These are phyloP conservation scores for Zymoseptoria tritici DNA, from an alignment of 2,329 filamentous ascomycete species.

Conservation along the genomic window DNA sequence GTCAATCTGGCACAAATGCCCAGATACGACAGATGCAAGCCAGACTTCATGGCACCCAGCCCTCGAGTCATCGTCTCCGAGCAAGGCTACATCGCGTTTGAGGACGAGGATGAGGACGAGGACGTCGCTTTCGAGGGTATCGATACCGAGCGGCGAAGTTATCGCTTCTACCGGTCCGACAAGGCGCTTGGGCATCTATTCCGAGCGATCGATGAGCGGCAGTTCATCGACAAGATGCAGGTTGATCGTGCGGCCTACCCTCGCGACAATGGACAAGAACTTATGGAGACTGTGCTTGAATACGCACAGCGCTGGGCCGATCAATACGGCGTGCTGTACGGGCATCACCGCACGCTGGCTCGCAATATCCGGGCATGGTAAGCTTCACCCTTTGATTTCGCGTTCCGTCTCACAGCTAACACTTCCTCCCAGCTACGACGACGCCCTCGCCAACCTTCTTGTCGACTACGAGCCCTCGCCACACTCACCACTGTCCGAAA, in stretches of 20 bases:
- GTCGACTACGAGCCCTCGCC: conserved; percentile 37
- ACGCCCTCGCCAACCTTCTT: conserved; percentile 44
- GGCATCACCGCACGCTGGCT: conserved; percentile 33
- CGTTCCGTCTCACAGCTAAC: background rate
- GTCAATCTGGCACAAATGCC: conserved; percentile 41
- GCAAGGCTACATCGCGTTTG: conserved; percentile 43
- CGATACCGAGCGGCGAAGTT: conserved; percentile 21
- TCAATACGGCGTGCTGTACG: conserved; percentile 27
- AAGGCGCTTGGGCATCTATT: conserved; percentile 66
- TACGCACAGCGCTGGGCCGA: conserved; percentile 32
- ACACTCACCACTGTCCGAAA: conserved; percentile 39
- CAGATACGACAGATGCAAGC: conserved; percentile 34
- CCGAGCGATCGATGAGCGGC: conserved; percentile 62
- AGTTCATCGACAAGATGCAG: conserved; percentile 51
- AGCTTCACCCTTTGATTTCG: conserved; percentile 6
- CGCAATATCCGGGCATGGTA: conserved; percentile 42
- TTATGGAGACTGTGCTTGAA: conserved; percentile 31
- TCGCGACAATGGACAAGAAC: conserved; percentile 2
- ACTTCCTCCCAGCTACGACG: conserved; percentile 43
- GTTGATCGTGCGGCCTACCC: conserved; percentile 10
- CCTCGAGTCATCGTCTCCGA: conserved; percentile 38
- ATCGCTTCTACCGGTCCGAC: conserved; percentile 58
- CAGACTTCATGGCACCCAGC: conserved; percentile 49
- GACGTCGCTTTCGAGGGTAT: conserved; percentile 35
- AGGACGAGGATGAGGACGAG: conserved; percentile 40